Base-by-base conservation (phyloP, 176 grass and related monocot species). In the Oryza brachyantha region DNA sequence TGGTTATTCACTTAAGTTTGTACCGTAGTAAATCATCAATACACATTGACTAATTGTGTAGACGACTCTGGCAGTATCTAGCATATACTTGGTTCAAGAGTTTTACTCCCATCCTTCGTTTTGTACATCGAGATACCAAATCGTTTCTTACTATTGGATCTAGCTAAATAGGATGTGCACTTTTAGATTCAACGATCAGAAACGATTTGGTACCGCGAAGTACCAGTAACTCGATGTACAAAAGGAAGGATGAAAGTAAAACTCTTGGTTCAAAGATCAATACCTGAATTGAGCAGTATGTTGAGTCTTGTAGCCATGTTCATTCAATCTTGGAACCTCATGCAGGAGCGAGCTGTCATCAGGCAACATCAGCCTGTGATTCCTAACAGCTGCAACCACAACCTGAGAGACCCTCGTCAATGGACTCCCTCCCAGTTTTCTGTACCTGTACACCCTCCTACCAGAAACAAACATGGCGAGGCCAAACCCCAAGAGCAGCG, bases 401-500 rank as follows among this genome's bases (percentile, higher is more conserved):
- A 86, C 88, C 16, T 90, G 83, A 21, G 31, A 27, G 29, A 83
- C 71, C n/a, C 88, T 79, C 29, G 72, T 62, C 7, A 90, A 25
- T 2, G 83, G 88, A 27, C 88, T 86, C 11, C 61, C 74, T 57
- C 11, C 57, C 70, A 77, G 38, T 65, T 73, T 62, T 38, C 77
- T 70, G 11, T 67, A 66, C 83, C 83, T 82, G 39, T 79, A 83
- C 31, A 66, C 36, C 57, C 43, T 76, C 10, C 37, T 25, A 1
- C 79, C 79, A 12, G 81, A 7, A 12, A 83, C 6, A 36, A 90
- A 86, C 4, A 70, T 25, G 4, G 10, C 73, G n/a, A 85, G 26
- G 4, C 82, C 73, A 2, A 41, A 39, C 8, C 67, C 67, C 24
- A 82, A 43, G 37, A 80, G 64, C n/a, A 70, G 19, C n/a, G 41